Base-by-base conservation (phyloP, 2,329 filamentous ascomycete species). In the Thielaviopsis populi region DNA sequence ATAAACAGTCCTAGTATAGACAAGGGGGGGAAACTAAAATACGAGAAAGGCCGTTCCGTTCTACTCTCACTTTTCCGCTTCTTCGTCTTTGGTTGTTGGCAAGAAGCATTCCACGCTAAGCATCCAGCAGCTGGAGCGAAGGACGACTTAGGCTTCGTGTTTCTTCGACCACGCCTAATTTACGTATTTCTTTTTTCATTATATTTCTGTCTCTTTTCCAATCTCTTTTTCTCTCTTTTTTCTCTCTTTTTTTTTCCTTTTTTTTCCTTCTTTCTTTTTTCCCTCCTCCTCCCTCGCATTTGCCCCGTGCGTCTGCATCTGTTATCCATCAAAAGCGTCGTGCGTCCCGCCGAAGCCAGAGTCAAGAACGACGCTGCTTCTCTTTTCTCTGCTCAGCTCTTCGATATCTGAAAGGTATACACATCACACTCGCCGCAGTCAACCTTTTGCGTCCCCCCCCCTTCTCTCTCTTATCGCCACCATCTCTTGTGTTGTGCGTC, bases 261-360 rank as follows among this genome's bases (percentile, higher is more conserved):
- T 70, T 70, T 69, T 70, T 69, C 66, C 66, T 67, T 69, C 70
- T 69, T 68, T 69, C 66, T 66, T 70, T 66, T 68, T 67, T 64
- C 62, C 67, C 63, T 68, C 66, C 15, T 37, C 19, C 37, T 60
- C 41, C 10, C 19, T 54, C 41, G 40, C 3, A 24, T 11, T 27
- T 42, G 43, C 53, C 22, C 48, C 53, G 41, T 40, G 27, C 19
- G 22, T 56, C 22, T 22, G 10, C 24, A 59, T 48, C 33, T 61
- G 42, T 19, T 46, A 24, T 48, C 59, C n/a, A 63, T 42, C 56
- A 54, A 60, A 65, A 65, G 22, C 59, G 48, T 65, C 63, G 63
- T 37, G 63, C 63, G 59, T 61, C 63, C 63, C 63, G 63, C 63
- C 63, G 63, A 50, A 50, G 46, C 48, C 46, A 50, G 15, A 42